phyloP scores from a whole-genome alignment of 1,284 basidiomycete species.

The Athelia psychrophila region DNA sequence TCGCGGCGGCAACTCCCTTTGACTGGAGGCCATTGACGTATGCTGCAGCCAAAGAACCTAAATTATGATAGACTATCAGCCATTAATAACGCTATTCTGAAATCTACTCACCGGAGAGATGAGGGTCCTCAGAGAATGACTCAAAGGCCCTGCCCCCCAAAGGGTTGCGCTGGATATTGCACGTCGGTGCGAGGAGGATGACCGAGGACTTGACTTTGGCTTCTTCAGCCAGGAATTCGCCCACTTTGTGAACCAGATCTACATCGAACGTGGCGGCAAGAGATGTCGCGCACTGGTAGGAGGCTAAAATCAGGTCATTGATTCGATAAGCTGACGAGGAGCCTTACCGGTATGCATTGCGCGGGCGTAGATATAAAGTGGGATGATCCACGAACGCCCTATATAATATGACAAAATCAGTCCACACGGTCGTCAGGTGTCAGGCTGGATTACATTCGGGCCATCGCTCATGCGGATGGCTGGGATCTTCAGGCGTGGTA shows the following conservation, averaged over 20 bases:
- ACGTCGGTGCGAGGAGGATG: constrained; percentile 63
- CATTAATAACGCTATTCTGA: not conserved
- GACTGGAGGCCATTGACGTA: constrained; percentile 68
- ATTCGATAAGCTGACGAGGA: not conserved
- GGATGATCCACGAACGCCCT: constrained; percentile 68
- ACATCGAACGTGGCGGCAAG: constrained; percentile 64
- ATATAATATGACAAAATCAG: not conserved
- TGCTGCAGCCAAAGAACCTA: constrained; percentile 56
- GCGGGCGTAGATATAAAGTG: constrained; percentile 61
- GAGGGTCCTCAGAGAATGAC: constrained; percentile 67
- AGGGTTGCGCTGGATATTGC: constrained; percentile 66
- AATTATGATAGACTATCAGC: not conserved
- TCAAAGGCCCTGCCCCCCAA: constrained; percentile 67
- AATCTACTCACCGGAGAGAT: constrained; percentile 49
- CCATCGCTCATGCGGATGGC: constrained; percentile 66
- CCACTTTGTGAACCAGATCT: constrained; percentile 50
- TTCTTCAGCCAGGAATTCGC: constrained; percentile 57
- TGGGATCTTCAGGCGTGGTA: constrained; percentile 58
- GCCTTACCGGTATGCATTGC: constrained; percentile 56
- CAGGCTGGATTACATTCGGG: constrained; percentile 42
- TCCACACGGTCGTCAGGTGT: no score
- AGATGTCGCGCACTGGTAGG: constrained; percentile 58
- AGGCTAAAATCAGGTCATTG: not conserved
- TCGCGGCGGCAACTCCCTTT: constrained; percentile 57
- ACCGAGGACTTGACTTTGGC: constrained; percentile 63